Evolutionary conservation across 116 monocot species (phyloP), one percentile per base, ranked within the genome.

Genomic region (Posidonia oceanica): DNA sequence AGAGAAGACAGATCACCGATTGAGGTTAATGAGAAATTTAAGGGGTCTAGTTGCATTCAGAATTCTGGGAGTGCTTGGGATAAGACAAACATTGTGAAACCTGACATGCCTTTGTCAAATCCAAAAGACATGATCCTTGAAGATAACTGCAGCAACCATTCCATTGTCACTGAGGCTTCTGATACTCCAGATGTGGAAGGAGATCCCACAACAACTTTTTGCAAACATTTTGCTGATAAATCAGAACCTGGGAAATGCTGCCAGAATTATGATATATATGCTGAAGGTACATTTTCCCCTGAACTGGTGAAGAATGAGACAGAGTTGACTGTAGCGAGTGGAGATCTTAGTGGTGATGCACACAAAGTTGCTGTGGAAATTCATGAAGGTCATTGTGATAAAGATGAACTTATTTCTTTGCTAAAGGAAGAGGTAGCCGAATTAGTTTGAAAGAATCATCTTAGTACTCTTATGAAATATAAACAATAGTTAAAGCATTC

Each of bases 391-490:
- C 51, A 52, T 63, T 36, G 59, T 67, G 80, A 76, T 20, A 87
- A 80, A 68, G 87, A 85, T 44, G 75, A 78, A 54, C 36, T 79
- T 44, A 82, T 84, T 54, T 69, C 69, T 59, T 71, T 68, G 53
- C 68, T 90, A 56, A 77, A 83, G 69, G 82, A 88, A 64, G 83
- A 94, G 91, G 94, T 93, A 81, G 23, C 53, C 18, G 63, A 70
- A 74, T 69, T 67, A 63, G 29, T 29, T 29, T 29, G 29, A 29
- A 29, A 29, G 29, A 29, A 29, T 29, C 29, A 29, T 29, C 29
- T 29, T 29, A 29, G 29, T 48, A 48, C 8, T 48, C 22, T 29
- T 61, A 37, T 61, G 36, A 60, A 67, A 67, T 67, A 39, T 7
- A 10, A 38, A 37, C 37, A 37, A 48, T 48, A 48, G 48, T 48